phyloP scores from a whole-genome alignment of 2,329 filamentous ascomycete species.

The Colletotrichum magnum region DNA sequence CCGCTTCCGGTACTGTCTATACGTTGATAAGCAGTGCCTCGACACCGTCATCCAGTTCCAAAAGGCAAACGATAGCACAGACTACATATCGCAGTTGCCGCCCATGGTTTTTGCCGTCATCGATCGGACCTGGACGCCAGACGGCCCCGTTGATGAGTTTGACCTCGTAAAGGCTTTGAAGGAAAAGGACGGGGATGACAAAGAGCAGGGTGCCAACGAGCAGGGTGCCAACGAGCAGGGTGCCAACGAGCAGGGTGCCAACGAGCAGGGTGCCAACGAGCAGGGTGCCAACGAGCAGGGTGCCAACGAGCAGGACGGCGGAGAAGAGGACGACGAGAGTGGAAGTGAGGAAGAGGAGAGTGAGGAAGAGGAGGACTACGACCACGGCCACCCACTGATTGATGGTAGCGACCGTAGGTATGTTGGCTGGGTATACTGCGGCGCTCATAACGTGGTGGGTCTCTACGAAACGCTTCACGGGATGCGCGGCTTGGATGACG shows the following conservation, averaged over 20 bases:
- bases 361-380: conserved; percentile 4
- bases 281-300: background rate
- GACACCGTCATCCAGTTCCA: conserved; percentile 18
- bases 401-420: conserved; percentile 15
- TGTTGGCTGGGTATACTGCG: conserved; percentile 23
- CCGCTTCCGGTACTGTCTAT: conserved; percentile 21
- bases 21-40: conserved; percentile 17
- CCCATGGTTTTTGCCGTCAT: conserved; percentile 5
- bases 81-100: background rate
- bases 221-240: background rate
- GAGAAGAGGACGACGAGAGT: background rate
- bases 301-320: background rate
- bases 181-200: background rate
- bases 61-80: background rate
- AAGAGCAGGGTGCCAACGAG: background rate
- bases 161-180: background rate
- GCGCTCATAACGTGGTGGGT: conserved; percentile 1
- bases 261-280: too few relatives aligned
- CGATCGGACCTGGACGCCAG: conserved; percentile 6
- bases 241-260: too few relatives aligned
- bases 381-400: background rate
- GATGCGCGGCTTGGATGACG: background rate
- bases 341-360: conserved; percentile 6
- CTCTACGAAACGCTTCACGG: conserved; percentile 5
- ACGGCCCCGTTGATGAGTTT: background rate